Evolutionary conservation across 352 stramenopile species (phyloP).

Genomic region (Phytopythium delawarense): DNA sequence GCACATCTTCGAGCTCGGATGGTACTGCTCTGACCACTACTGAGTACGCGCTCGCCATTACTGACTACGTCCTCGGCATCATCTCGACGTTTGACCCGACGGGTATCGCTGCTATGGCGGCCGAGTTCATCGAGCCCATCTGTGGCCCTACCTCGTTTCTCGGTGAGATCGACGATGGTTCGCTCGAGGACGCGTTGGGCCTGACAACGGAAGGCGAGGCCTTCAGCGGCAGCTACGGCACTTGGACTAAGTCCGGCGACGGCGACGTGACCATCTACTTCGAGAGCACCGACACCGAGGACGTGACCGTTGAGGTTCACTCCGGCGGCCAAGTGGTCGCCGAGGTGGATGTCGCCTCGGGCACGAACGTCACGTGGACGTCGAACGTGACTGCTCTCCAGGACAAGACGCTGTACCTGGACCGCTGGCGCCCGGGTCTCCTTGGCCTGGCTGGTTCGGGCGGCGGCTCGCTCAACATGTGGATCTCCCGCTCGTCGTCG

Average conservation of each 20-base stretch:
- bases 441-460: conserved; percentile 30
- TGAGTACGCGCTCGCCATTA: conserved; percentile 36
- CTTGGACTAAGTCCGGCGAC: conserved; percentile 39
- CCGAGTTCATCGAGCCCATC: conserved; percentile 54
- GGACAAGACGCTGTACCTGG: conserved; percentile 48
- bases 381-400: conserved; percentile 29
- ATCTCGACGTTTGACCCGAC: conserved; percentile 49
- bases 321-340: conserved; percentile 31
- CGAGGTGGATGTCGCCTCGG: conserved; percentile 27
- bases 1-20: conserved; percentile 17
- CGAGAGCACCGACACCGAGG: conserved; percentile 28
- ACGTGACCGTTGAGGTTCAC: conserved; percentile 41
- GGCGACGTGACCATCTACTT: conserved; percentile 39
- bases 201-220: conserved; percentile 33
- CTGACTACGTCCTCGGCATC: conserved; percentile 31
- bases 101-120: conserved; percentile 36
- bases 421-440: conserved; percentile 37
- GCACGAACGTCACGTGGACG: conserved; percentile 34
- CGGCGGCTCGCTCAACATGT: conserved; percentile 28
- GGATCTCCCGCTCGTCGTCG: conserved; percentile 27
- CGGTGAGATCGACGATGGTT: conserved; percentile 53
- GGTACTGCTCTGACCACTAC: conserved; percentile 29
- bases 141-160: conserved; percentile 54
- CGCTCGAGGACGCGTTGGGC: conserved; percentile 31
- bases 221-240: conserved; percentile 33